A percentile compares a stretch with the other conserved stretches of the same genome.
These are phyloP conservation scores for Chlorella variabilis DNA, from an alignment of 163 green algal species.

Conservation along the genomic window DNA sequence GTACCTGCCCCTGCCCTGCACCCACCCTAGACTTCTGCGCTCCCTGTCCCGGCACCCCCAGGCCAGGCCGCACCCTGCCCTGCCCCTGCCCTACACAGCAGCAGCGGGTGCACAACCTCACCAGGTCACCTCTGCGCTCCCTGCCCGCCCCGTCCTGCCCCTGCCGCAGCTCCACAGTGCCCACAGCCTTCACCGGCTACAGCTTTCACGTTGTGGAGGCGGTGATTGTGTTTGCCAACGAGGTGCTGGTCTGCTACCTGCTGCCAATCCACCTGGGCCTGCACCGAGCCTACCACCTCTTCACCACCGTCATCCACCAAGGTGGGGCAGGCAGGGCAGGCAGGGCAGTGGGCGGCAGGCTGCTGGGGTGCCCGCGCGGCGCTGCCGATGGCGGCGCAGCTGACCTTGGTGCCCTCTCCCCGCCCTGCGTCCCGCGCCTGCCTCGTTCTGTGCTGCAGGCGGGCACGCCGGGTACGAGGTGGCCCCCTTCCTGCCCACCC, in stretches of 20 bases:
- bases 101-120: too few relatives aligned
- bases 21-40: too few relatives aligned
- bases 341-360: background rate
- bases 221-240: conserved; percentile 90
- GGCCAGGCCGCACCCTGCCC: too few relatives aligned
- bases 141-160: too few relatives aligned
- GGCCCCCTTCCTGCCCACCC: conserved; percentile 82
- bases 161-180: conserved; percentile 59
- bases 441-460: conserved; percentile 50
- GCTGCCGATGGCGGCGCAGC: too few relatives aligned
- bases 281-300: conserved; percentile 88
- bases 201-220: conserved; percentile 83
- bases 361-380: background rate
- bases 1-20: too few relatives aligned
- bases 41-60: too few relatives aligned
- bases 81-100: too few relatives aligned
- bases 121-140: too few relatives aligned
- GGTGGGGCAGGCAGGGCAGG: conserved; percentile 49
- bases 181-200: conserved; percentile 82
- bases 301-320: conserved; percentile 88
- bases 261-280: conserved; percentile 85
- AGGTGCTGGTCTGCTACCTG: conserved; percentile 86
- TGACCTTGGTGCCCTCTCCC: background rate
- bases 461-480: conserved; percentile 92
- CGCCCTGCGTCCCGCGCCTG: background rate